Base-by-base conservation (phyloP, 148 eudicot species). In the Vaccinium myrtillus region DNA sequence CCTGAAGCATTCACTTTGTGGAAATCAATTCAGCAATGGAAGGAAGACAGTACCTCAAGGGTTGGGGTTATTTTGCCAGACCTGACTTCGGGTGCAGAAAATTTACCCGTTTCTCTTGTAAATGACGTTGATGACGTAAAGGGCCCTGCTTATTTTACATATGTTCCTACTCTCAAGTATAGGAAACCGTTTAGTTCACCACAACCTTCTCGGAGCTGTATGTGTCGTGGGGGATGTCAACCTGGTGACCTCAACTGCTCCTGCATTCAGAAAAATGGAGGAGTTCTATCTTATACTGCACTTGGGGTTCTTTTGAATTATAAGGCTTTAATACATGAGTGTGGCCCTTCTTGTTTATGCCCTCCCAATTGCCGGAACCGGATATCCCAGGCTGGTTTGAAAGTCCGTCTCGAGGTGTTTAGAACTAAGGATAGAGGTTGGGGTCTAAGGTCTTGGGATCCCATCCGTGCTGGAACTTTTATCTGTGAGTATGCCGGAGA, bases 11-110 rank as follows among this genome's bases (percentile, higher is more conserved):
- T 90, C 87, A 88, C 89, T 14, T 51, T 92, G 65, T 96, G 98
- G 99, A 96, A 96, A 87, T 87, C 95, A 36, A 83, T 96, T 86
- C 92, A 91, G 91, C 95, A 90, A 74, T 96, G 99, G 99, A 94
- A 89, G 80, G 94, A 91, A 13, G 93, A 91, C 71, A 67, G 59
- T 39, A 78, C 87, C 23, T 80, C 93, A 70, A 91, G 98, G 90
- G 82, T 89, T 13, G 97, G 99, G 48, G 84, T 92, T 76, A 93
- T 96, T 85, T 90, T 94, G 54, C 97, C 95, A 8, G 99, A 96
- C 87, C 90, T 96, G 53, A 89, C 98, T 85, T 93, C 97, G 21
- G 95, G 98, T 19, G 92, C 90, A 11, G 99, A 96, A 90, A 89
- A 71, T 77, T 87, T 87, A 75, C 95, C 94, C 0, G 92, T 96